phyloP scores from a whole-genome alignment of 2,329 filamentous ascomycete species.

The Colletotrichum sp. region DNA sequence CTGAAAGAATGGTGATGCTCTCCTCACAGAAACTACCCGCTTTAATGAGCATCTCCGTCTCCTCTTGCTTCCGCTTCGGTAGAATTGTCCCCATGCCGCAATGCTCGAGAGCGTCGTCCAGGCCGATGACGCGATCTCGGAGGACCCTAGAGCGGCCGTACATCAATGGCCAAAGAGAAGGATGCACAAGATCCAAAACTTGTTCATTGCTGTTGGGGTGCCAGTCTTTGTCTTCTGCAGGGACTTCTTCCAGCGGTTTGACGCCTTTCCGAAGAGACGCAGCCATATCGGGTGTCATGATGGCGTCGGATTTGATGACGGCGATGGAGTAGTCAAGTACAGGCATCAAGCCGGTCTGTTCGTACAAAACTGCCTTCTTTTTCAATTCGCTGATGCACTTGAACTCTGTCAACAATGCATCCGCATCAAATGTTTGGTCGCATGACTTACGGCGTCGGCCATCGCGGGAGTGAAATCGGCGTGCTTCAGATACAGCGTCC shows the following conservation, averaged over 20 bases:
- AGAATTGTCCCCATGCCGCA: slow-evolving; percentile 18
- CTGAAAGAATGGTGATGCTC: background rate
- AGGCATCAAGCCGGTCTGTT: slow-evolving; percentile 39
- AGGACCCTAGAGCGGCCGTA: background rate
- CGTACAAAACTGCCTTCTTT: slow-evolving; percentile 49
- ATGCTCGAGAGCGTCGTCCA: slow-evolving; percentile 22
- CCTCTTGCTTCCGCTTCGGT: background rate
- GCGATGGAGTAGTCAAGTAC: slow-evolving; percentile 26
- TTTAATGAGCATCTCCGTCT: background rate
- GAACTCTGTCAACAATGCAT: slow-evolving; percentile 24
- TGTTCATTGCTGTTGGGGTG: slow-evolving; percentile 56
- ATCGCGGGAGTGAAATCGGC: background rate
- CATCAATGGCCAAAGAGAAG: slow-evolving; percentile 36
- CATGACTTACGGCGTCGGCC: background rate
- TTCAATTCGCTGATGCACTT: slow-evolving; percentile 37
- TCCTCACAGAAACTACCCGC: background rate
- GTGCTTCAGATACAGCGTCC: background rate
- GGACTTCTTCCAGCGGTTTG: slow-evolving; percentile 17
- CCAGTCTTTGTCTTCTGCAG: slow-evolving; percentile 46
- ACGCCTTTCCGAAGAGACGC: slow-evolving; percentile 19
- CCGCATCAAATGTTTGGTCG: background rate
- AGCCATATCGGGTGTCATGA: slow-evolving; percentile 16
- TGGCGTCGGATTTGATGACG: slow-evolving; percentile 26
- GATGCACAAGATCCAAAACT: slow-evolving; percentile 62
- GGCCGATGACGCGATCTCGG: slow-evolving; percentile 25